Base-by-base conservation (phyloP, 768 basidiomycete species). In the Auricularia sp. region DNA sequence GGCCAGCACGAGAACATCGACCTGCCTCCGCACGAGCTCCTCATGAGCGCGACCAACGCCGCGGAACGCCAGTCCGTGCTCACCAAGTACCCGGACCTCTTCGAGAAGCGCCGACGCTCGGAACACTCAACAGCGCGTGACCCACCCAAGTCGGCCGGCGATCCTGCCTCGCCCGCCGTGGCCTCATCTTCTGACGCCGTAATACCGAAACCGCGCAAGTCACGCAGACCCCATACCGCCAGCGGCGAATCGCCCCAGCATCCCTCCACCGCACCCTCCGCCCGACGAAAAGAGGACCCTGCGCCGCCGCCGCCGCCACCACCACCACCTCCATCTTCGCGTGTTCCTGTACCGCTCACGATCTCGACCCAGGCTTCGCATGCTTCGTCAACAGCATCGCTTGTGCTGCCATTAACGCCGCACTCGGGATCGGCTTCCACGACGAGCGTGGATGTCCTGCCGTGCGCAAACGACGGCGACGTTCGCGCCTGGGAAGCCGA, bases 401-500 rank as follows among this genome's bases (percentile, higher is more conserved):
- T 54, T 10, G 64, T 45, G 56, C 33, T 63, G 21, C 64, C 54
- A 36, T 21, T 42, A 21, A 35, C 54, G 21, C 33, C 54, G n/a
- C 35, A 33, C 33, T 44, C 51, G 18, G 21, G 44, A 5, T 13
- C 47, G 6, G 47, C 18, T 5, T 51, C 47, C 29, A 59, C 56
- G 14, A 59, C 29, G 29, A 59, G 56, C 56, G 56, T 59, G 69
- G 64, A 66, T 54, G 61, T 65, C 59, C n/a, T 37, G 65, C 33
- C 51, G 37, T 51, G 34, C 21, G 35, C 74, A 54, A 68, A 68
- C 72, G 69, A 74, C 56, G 69, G 75, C 65, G 69, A 76, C 65
- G 77, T 84, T 71, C 71, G 72, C 51, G 90, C 86, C 68, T 92
- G 90, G 90, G 90, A 92, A 74, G 85, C 83, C 72, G 89, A 91